Percentiles rank a stretch among this genome's conserved stretches.
phyloP scores from a whole-genome alignment of 2,329 filamentous ascomycete species.

The Fusarium sp. region DNA sequence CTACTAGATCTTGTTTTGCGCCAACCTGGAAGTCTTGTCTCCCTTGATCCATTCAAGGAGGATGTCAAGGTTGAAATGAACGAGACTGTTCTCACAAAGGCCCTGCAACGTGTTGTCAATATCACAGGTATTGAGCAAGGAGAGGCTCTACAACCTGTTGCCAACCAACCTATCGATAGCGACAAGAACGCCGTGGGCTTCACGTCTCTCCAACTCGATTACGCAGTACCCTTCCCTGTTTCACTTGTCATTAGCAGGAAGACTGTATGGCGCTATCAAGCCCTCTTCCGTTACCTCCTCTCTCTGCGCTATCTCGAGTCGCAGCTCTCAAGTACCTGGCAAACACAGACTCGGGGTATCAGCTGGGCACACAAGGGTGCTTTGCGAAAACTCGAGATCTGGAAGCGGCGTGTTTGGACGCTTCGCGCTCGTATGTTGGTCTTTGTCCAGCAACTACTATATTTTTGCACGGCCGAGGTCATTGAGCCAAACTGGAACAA shows the following conservation, averaged over 20 bases:
- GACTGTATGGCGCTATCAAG: conserved; percentile 96
- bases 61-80: conserved; percentile 99
- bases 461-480: conserved; percentile 97
- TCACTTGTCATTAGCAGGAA: conserved; percentile 96
- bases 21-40: conserved; percentile 95
- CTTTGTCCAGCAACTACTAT: conserved; percentile 95
- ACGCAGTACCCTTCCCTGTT: conserved; percentile 92
- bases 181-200: conserved; percentile 92
- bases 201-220: conserved; percentile 93
- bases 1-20: conserved; percentile 94
- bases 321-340: conserved; percentile 88
- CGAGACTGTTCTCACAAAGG: conserved; percentile 91
- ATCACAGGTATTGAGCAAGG: conserved; percentile 96
- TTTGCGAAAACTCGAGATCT: conserved; percentile 81
- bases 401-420: conserved; percentile 94
- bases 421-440: conserved; percentile 94
- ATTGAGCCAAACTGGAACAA: conserved; percentile 98
- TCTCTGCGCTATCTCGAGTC: conserved; percentile 91
- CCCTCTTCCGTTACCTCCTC: conserved; percentile 93
- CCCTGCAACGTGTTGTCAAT: conserved; percentile 94
- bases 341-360: conserved; percentile 83
- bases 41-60: conserved; percentile 96
- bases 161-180: conserved; percentile 76
- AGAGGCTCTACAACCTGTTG: conserved; percentile 80
- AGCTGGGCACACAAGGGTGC: conserved; percentile 87